Evolutionary conservation across 2,329 filamentous ascomycete genomes (phyloP).

Genomic region (Aspergillus sp.): DNA sequence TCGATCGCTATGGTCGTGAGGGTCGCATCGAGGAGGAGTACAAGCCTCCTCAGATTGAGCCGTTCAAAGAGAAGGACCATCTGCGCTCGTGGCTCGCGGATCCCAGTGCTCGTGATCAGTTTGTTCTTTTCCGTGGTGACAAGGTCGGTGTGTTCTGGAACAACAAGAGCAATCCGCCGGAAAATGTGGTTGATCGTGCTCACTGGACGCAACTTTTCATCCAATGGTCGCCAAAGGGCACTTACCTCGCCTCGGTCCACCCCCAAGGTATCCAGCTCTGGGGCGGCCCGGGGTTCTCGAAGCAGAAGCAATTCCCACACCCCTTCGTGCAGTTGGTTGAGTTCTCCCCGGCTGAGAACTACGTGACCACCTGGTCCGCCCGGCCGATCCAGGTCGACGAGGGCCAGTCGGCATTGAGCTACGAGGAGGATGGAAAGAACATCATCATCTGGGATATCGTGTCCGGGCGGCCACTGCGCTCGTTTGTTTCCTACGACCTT

Average conservation of each 20-base stretch:
- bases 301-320: constrained; percentile 88
- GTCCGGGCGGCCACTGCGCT: constrained; percentile 79
- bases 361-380: constrained; percentile 94
- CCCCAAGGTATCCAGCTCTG: constrained; percentile 94
- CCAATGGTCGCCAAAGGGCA: constrained; percentile 93
- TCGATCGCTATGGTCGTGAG: constrained; percentile 91
- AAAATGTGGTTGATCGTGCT: constrained; percentile 79
- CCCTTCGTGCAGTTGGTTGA: constrained; percentile 92
- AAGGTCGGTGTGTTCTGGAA: constrained; percentile 96
- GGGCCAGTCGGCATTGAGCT: constrained; percentile 68
- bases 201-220: constrained; percentile 98
- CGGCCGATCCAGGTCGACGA: constrained; percentile 87
- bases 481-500: constrained; percentile 82
- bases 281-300: constrained; percentile 81
- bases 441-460: constrained; percentile 98
- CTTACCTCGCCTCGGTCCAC: constrained; percentile 89
- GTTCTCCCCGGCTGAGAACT: constrained; percentile 88
- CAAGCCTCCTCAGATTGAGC: constrained; percentile 66
- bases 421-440: constrained; percentile 97
- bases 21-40: constrained; percentile 90
- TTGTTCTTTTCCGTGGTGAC: constrained; percentile 87
- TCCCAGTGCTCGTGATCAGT: constrained; percentile 82
- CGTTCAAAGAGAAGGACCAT: constrained; percentile 88
- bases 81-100: constrained; percentile 89
- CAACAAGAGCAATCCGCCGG: constrained; percentile 84